A percentile compares a stretch with the other conserved stretches of the same genome.
phyloP scores from a whole-genome alignment of 345 rosid genomes.

The Bruguiera sexangula region DNA sequence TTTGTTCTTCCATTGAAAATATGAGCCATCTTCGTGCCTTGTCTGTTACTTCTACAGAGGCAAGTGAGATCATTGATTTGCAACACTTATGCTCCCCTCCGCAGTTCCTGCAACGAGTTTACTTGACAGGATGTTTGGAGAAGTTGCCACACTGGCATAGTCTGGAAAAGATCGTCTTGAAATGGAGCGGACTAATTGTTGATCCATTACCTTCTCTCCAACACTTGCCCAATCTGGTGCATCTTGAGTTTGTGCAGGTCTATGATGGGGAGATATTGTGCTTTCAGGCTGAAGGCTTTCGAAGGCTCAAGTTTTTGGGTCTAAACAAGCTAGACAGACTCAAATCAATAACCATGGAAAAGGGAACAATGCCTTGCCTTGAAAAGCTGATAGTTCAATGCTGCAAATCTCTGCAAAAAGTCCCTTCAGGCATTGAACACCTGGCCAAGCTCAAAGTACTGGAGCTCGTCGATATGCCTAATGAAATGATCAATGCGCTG shows the following conservation, averaged over 20 bases:
- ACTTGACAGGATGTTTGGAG: constrained; percentile 6
- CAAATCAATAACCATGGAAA: constrained; percentile 1
- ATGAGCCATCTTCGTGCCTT: constrained; percentile 25
- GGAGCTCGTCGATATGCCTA: constrained; percentile 16
- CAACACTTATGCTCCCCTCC: constrained; percentile 29
- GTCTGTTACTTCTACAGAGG: constrained; percentile 25
- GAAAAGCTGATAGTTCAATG: constrained; percentile 11
- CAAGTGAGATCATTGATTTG: constrained; percentile 32
- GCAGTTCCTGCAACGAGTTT: constrained; percentile 10
- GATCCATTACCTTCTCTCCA: constrained; percentile 7
- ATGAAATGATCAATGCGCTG: neutral
- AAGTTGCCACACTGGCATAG: constrained; percentile 15
- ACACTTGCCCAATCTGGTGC: constrained; percentile 13
- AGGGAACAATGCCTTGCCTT: constrained; percentile 10
- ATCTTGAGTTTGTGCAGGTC: constrained; percentile 10
- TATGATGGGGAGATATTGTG: constrained; percentile 7
- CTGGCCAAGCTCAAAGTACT: constrained; percentile 5
- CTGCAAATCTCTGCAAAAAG: constrained; percentile 10
- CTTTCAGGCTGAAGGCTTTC: constrained; percentile 6
- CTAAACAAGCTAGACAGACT: constrained; percentile 18
- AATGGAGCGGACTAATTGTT: constrained; percentile 4
- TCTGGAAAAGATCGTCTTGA: constrained; percentile 6
- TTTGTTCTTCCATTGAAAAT: constrained; percentile 20
- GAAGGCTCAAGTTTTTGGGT: constrained; percentile 9
- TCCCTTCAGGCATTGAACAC: constrained; percentile 13